Conservation (phyloP, 768 basidiomycete genomes). For the Leccinum subtestaceum region DNA sequence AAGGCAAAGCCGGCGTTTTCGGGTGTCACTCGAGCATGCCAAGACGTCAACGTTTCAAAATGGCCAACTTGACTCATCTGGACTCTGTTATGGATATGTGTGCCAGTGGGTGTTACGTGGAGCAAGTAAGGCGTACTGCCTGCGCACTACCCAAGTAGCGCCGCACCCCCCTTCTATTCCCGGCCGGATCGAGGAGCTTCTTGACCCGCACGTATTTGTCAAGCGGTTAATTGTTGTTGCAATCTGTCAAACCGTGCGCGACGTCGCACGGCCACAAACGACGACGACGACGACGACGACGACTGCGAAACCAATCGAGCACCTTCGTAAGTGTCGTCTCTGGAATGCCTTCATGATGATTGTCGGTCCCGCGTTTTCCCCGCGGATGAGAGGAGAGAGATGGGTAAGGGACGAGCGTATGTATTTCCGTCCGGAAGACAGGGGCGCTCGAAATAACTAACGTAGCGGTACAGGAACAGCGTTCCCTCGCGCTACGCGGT, state of each 20-base stretch:
- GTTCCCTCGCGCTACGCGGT: neutral
- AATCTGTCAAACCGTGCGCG: neutral
- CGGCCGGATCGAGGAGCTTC: neutral
- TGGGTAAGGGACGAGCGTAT: neutral
- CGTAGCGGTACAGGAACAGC: neutral
- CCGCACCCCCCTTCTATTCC: neutral
- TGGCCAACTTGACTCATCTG: neutral
- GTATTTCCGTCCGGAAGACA: neutral
- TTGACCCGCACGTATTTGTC: neutral
- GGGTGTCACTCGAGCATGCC: neutral
- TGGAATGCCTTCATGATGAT: neutral
- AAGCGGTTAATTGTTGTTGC: neutral
- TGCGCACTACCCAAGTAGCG: neutral
- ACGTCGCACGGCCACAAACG: neutral
- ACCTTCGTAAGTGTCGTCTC: neutral
- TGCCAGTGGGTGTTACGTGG: neutral
- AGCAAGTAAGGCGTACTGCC: neutral
- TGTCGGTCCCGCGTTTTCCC: neutral
- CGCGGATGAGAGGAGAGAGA: neutral
- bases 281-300: neutral
- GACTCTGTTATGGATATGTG: neutral
- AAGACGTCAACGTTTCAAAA: neutral
- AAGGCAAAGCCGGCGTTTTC: neutral
- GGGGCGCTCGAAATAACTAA: neutral
- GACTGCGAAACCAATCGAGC: neutral